Evolutionary conservation across 768 basidiomycete species (phyloP), one percentile per base, ranked within the genome.

Genomic region (Termitomyces sp.): DNA sequence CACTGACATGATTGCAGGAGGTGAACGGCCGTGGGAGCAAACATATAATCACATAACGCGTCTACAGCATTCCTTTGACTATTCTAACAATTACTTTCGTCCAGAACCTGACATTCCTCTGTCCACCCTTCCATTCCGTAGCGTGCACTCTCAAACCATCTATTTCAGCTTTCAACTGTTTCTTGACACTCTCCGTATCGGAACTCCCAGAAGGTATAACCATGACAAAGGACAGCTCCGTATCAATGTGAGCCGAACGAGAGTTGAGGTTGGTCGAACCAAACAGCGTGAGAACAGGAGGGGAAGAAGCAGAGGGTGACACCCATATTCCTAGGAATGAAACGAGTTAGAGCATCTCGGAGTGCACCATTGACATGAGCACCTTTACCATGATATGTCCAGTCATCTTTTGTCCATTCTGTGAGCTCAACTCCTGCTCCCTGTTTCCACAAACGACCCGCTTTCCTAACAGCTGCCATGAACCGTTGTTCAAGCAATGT

Each of bases 361-460:
- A 11, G n/a, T 35, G 33, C 7, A 46, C 35, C 32, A 14, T 52
- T 30, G 35, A 8, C 41, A 38, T 38, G 61, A 70, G 40, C 60
- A 96, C 95, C 97, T 80, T 99, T 99, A 26, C 97, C 92, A 67
- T 99, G 97, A 73, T 99, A 99, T 1, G 97, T 98, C 97, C 97
- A 99, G 3, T 88, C 92, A 24, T 79, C 74, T 62, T 81, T 82
- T 66, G 85, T 81, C 97, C 97, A 99, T 70, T 99, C 96, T 58
- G 75, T 80, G 60, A 99, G 75, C 55, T 85, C 77, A 24, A 99
- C 79, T 0, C 85, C 83, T 35, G 72, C 66, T 4, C 75, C 72
- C 33, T 62, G 66, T 10, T 64, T 57, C 77, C 78, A 79, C 14
- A 67, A 56, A 36, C 76, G 76, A 5, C 76, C 76, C 0, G 84